Percentiles rank a stretch among this genome's conserved stretches.
phyloP scores from a whole-genome alignment of 441 rosid genomes.

The Jatropha podagrica region DNA sequence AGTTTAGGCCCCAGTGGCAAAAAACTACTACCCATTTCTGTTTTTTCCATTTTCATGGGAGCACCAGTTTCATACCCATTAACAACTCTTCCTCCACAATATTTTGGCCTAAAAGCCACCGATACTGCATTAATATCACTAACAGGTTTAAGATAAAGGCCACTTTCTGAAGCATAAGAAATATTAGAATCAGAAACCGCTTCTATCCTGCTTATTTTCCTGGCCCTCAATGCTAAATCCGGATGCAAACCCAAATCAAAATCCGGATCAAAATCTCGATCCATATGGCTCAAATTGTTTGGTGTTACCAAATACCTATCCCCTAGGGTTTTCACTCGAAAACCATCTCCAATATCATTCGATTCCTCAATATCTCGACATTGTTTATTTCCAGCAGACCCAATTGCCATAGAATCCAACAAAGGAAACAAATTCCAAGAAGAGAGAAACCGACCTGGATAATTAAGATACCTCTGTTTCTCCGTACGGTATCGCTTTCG shows the following conservation, averaged over 20 bases:
- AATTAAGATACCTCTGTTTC: constrained; percentile 72
- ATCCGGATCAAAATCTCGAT: constrained; percentile 11
- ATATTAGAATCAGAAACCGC: constrained; percentile 27
- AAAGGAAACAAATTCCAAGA: constrained; percentile 82
- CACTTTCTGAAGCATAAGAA: constrained; percentile 34
- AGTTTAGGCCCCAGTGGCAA: constrained; percentile 31
- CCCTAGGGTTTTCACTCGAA: constrained; percentile 29
- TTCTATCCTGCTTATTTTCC: constrained; percentile 31
- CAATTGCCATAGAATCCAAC: constrained; percentile 84
- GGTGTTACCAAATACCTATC: constrained; percentile 15
- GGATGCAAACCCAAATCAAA: constrained; percentile 22
- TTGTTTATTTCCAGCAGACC: constrained; percentile 41
- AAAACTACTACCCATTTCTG: constrained; percentile 15
- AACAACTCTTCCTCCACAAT: constrained; percentile 24
- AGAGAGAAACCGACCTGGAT: constrained; percentile 64
- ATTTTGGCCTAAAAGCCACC: constrained; percentile 29
- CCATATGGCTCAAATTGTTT: background rate
- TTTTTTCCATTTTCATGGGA: constrained; percentile 30
- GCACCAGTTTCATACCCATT: constrained; percentile 32
- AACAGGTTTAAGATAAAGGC: constrained; percentile 28
- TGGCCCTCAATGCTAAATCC: constrained; percentile 16
- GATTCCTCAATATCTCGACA: constrained; percentile 27
- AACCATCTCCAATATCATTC: constrained; percentile 29
- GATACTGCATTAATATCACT: constrained; percentile 25
- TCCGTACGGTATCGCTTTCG: constrained; percentile 79